Evolutionary conservation across 2,329 filamentous ascomycete species (phyloP).

Genomic region (Colletotrichum caudatum): DNA sequence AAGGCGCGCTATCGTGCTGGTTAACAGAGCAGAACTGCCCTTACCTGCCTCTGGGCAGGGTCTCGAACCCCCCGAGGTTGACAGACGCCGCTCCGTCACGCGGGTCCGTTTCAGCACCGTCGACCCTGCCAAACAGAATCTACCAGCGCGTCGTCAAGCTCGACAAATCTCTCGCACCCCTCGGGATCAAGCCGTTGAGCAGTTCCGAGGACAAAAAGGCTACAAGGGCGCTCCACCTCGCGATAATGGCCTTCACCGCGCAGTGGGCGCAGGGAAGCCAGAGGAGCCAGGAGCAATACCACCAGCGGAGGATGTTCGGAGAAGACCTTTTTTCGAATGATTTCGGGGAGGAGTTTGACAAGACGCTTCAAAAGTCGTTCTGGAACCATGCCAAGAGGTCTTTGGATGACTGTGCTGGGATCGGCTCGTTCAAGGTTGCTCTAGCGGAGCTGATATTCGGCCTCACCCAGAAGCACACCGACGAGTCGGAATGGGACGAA

Average conservation of each 20-base stretch:
- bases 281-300: slow-evolving; percentile 37
- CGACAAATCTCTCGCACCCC: slow-evolving; percentile 56
- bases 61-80: background rate
- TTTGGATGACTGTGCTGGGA: slow-evolving; percentile 50
- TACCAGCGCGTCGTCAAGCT: slow-evolving; percentile 62
- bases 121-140: slow-evolving; percentile 56
- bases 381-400: slow-evolving; percentile 55
- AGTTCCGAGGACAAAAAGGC: slow-evolving; percentile 57
- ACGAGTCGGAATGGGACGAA: slow-evolving; percentile 42
- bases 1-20: slow-evolving; percentile 66
- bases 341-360: slow-evolving; percentile 53
- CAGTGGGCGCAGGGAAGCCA: slow-evolving; percentile 60
- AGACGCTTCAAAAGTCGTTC: slow-evolving; percentile 51
- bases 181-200: slow-evolving; percentile 56
- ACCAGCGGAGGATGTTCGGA: slow-evolving; percentile 22
- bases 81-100: slow-evolving; percentile 55
- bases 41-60: slow-evolving; percentile 47
- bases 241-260: slow-evolving; percentile 65
- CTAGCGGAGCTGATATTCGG: slow-evolving; percentile 55
- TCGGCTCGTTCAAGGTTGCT: slow-evolving; percentile 54
- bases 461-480: slow-evolving; percentile 48
- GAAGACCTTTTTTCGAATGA: slow-evolving; percentile 41
- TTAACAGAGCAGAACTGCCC: slow-evolving; percentile 65
- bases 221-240: slow-evolving; percentile 59
- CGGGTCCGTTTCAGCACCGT: background rate